A percentile compares a stretch with the other conserved stretches of the same genome.
phyloP scores from a whole-genome alignment of 2,329 filamentous ascomycete species.

The Neofusicoccum umdonicola region DNA sequence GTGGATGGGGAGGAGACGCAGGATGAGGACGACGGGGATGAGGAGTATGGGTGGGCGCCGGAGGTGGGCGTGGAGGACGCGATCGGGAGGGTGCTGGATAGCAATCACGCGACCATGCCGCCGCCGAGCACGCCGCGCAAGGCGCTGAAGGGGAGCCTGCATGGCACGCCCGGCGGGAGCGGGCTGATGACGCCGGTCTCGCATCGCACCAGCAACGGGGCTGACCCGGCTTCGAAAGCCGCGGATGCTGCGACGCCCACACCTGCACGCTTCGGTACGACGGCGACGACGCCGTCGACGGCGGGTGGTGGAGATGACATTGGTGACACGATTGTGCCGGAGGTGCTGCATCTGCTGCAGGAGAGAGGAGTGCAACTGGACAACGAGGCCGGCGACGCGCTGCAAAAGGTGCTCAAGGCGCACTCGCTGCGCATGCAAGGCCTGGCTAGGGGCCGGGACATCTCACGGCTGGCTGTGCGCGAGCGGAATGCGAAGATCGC shows the following conservation, averaged over 20 bases:
- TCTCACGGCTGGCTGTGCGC: conserved; percentile 60
- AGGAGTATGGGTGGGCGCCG: conserved; percentile 18
- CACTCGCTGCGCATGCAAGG: conserved; percentile 61
- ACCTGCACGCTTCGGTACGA: conserved; percentile 28
- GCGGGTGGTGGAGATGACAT: conserved; percentile 19
- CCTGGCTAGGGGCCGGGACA: conserved; percentile 63
- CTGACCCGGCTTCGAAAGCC: background rate
- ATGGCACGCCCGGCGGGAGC: background rate
- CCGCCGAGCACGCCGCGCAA: conserved; percentile 40
- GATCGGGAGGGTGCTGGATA: background rate
- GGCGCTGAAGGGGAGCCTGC: conserved; percentile 20
- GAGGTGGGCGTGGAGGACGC: conserved; percentile 17
- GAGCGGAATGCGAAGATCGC: conserved; percentile 63
- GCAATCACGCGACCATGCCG: conserved; percentile 1
- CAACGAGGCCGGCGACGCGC: conserved; percentile 19
- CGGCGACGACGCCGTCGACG: background rate
- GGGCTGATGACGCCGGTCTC: conserved; percentile 6
- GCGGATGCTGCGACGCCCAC: conserved; percentile 29
- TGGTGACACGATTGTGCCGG: conserved; percentile 23
- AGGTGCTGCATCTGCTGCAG: conserved; percentile 53
- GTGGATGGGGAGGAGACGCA: background rate
- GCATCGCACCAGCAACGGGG: background rate
- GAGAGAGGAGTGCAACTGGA: conserved; percentile 41
- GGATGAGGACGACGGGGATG: background rate
- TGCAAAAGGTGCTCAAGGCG: conserved; percentile 32